A percentile compares a stretch with the other conserved stretches of the same genome.
Evolutionary conservation across 2,329 filamentous ascomycete genomes (phyloP).

Genomic region (Aspergillus sp.): DNA sequence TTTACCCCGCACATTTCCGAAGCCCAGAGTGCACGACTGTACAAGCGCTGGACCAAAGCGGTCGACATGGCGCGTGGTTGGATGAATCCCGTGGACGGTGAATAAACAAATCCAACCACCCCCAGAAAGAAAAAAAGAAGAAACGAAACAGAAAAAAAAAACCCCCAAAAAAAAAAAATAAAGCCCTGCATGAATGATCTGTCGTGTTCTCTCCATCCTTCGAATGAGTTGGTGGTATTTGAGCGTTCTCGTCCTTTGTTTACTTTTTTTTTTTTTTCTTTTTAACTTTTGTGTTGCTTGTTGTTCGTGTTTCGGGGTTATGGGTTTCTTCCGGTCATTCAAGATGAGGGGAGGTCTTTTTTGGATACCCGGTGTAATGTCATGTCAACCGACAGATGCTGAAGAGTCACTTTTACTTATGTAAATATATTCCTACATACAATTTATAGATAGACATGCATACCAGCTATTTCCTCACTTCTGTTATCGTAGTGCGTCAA

Average conservation of each 20-base stretch:
- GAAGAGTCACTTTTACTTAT: neutral
- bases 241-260: conserved; percentile 7
- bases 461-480: conserved; percentile 22
- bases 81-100: conserved; percentile 29
- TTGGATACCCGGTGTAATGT: conserved; percentile 12
- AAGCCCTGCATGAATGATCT: neutral
- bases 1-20: conserved; percentile 62
- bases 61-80: conserved; percentile 74
- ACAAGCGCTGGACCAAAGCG: conserved; percentile 66
- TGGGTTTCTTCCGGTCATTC: conserved; percentile 3
- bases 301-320: conserved; percentile 2
- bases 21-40: conserved; percentile 56
- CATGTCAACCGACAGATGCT: neutral
- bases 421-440: neutral
- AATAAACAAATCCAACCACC: neutral
- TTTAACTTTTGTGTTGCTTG: neutral
- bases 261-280: conserved; percentile 6
- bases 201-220: neutral
- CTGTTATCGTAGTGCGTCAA: neutral
- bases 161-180: neutral
- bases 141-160: neutral
- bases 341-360: conserved; percentile 7
- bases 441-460: conserved; percentile 42
- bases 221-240: conserved; percentile 2
- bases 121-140: neutral